Evolutionary conservation across 2,329 filamentous ascomycete genomes (phyloP), one percentile per base, ranked within the genome.

Genomic region (Curvularia sp.): DNA sequence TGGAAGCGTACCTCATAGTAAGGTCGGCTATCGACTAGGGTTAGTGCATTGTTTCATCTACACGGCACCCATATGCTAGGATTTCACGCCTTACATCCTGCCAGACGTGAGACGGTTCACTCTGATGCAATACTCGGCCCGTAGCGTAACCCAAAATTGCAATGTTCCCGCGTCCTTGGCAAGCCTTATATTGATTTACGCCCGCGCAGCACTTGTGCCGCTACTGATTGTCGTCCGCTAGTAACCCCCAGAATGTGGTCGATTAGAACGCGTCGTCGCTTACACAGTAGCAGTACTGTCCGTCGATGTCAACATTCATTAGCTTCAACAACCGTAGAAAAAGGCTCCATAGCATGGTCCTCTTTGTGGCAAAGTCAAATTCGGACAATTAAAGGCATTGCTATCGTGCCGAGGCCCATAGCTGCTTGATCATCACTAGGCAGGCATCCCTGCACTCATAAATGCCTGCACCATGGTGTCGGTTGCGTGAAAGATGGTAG

Each of bases 401-500:
- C 55, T 49, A 71, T 50, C 0, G 20, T 52, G 9, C 55, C 55
- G 9, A 71, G 30, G 22, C 63, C 60, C 10, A 42, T 38, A 20
- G 70, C 24, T 8, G 67, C 54, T 2, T 58, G 48, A 12, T 57
- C 26, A 28, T 63, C 67, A 12, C 49, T 57, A 9, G 39, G 49
- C 55, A 9, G 35, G 49, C 43, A 67, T 53, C 2, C 64, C 61
- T 9, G 41, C 13, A 6, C 44, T 33, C 2, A 60, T 58, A 9
- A 54, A 63, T 7, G 15, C 30, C 13, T 31, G 22, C n/a, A 60
- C 51, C 13, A 46, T 22, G 6, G 55, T 51, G 12, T 65, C 18
- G 33, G 33, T 31, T 58, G 26, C 68, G 60, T 66, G 55, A 24
- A 72, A 54, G 3, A 68, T 64, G 1, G 66, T 69, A 18, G 63